Conservation (phyloP, 2,329 filamentous ascomycete species). For the Atkinsonella texensis region DNA sequence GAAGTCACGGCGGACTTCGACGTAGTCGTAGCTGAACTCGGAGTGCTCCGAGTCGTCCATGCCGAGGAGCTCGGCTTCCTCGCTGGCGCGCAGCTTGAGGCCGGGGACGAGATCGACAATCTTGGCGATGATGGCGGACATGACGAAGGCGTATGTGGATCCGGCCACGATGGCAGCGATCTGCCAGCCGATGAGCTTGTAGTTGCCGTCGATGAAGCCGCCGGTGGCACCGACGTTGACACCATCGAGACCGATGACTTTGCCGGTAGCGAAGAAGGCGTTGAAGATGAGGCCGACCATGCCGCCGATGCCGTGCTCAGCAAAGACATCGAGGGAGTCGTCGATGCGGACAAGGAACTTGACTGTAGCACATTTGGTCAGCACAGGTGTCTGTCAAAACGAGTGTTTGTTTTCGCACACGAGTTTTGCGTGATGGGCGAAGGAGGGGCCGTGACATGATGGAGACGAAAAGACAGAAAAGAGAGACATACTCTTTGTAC, state of each 20-base stretch:
- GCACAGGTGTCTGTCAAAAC: neutral
- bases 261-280: conserved; percentile 56
- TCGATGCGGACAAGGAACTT: conserved; percentile 54
- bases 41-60: conserved; percentile 88
- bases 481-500: conserved; percentile 39
- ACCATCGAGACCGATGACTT: conserved; percentile 63
- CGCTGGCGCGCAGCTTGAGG: conserved; percentile 65
- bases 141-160: conserved; percentile 57
- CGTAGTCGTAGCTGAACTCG: conserved; percentile 84
- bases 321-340: conserved; percentile 61
- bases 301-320: conserved; percentile 58
- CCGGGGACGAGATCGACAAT: conserved; percentile 64
- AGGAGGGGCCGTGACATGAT: neutral
- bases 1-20: conserved; percentile 80
- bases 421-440: no score
- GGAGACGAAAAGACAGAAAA: neutral
- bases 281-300: conserved; percentile 63
- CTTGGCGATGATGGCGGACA: conserved; percentile 64
- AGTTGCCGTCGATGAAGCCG: conserved; percentile 68
- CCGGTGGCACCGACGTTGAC: conserved; percentile 57
- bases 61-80: conserved; percentile 73
- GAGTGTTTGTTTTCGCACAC: no score
- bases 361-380: conserved; percentile 23
- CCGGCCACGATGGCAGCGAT: conserved; percentile 61
- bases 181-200: conserved; percentile 64